Evolutionary conservation across 1,139 yeast species (phyloP).

Genomic region (Pneumocystis wakefieldiae): DNA sequence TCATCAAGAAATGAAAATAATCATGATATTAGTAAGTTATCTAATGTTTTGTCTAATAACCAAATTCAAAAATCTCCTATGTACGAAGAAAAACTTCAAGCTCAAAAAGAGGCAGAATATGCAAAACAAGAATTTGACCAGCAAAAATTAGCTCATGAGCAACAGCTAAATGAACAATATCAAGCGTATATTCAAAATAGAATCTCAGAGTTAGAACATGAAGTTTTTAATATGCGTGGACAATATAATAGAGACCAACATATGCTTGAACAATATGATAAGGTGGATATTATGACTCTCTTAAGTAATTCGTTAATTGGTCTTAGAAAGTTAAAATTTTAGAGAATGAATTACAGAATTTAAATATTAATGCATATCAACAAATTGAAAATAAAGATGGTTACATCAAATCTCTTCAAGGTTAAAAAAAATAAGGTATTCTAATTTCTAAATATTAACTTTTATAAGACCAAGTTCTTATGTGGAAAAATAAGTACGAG

Average conservation of each 20-base stretch:
- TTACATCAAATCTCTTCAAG: constrained; percentile 45
- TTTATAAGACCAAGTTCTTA: constrained; percentile 45
- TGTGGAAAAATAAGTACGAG: constrained; percentile 82
- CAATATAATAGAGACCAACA: constrained; percentile 81
- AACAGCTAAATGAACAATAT: constrained; percentile 49
- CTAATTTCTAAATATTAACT: not conserved
- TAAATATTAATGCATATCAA: constrained; percentile 52
- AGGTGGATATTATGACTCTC: constrained; percentile 17
- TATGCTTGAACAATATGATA: constrained; percentile 74
- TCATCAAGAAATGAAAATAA: not conserved
- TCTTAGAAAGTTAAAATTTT: constrained; percentile 52
- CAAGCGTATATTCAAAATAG: constrained; percentile 68
- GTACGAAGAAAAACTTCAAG: constrained; percentile 30
- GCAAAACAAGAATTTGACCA: constrained; percentile 54
- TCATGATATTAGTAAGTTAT: not conserved
- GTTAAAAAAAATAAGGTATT: not conserved
- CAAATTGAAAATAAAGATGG: constrained; percentile 71
- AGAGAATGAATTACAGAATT: constrained; percentile 53
- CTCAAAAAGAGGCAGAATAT: constrained; percentile 35
- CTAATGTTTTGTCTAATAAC: constrained; percentile 27
- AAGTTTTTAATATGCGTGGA: constrained; percentile 55
- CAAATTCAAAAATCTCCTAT: constrained; percentile 28
- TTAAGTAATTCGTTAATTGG: not conserved
- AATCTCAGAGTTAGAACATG: constrained; percentile 70
- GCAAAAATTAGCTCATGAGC: constrained; percentile 64